Base-by-base conservation (phyloP, 176 grass and related monocot genomes). In the Pharus latifolius region DNA sequence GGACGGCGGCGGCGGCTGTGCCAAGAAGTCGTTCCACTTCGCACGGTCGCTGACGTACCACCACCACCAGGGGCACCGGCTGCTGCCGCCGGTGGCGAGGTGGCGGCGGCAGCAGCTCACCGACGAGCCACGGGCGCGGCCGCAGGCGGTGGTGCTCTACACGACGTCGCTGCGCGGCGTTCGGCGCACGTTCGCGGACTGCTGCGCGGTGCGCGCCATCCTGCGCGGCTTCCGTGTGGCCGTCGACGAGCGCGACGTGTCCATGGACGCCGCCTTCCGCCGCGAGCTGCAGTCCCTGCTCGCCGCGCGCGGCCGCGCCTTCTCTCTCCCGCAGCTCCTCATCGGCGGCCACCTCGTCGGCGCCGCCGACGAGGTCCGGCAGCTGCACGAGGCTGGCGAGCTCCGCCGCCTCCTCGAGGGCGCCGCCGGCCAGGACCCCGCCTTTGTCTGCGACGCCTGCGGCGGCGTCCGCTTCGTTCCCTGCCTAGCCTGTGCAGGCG, bases 131-230 rank as follows among this genome's bases (percentile, higher is more conserved):
- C 75, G 67, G 12, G 78, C 73, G 49, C 57, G 75, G 65, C 85
- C 88, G 59, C 80, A 92, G 69, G 69, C 73, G 35, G 84, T 98
- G 80, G 94, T 98, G 38, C 80, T 98, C 18, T 98, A 90, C 74
- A 83, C 73, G 56, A 98, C 94, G 35, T 93, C 94, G 50, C 86
- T 97, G 72, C 88, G 93, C 35, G 85, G 93, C 11, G 80, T 96
- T 63, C 86, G 93, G 33, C 86, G 83, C 69, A 96, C 93, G 57
- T 88, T 88, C 83, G 56, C 87, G 14, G 93, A 96, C 72, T 96
- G 93, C 76, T 72, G 74, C 30, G 41, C 89, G 19, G 89, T 77
- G 76, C 81, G 93, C 52, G 86, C 93, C 37, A 90, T 96, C 73
- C 78, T 96, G 50, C 85, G 89, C 19, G 93, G 93, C 0, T 87